Evolutionary conservation across 257 asterid species (phyloP).

Genomic region (Fraxinus cuspidata): DNA sequence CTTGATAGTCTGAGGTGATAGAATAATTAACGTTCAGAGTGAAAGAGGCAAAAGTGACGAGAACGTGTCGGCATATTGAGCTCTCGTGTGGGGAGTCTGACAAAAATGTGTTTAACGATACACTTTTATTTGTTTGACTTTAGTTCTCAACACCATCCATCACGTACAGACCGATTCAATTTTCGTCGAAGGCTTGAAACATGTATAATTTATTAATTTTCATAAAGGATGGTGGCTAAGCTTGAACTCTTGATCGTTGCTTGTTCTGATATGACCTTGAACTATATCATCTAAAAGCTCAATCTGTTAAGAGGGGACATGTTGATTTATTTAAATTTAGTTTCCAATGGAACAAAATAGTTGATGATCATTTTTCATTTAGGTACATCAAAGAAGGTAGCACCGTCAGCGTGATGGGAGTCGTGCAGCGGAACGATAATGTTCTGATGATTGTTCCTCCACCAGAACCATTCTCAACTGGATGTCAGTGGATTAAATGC

Average conservation of each 20-base stretch:
- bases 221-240: background rate
- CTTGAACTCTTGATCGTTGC: background rate
- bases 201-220: too few relatives aligned
- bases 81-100: too few relatives aligned
- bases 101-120: too few relatives aligned
- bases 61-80: too few relatives aligned
- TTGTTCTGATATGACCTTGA: background rate
- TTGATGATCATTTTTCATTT: conserved; percentile 9
- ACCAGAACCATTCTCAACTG: conserved; percentile 62
- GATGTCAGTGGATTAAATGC: conserved; percentile 69
- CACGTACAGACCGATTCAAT: background rate
- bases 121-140: too few relatives aligned
- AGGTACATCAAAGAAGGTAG: conserved; percentile 71
- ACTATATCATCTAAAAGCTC: background rate
- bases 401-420: conserved; percentile 73
- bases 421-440: conserved; percentile 62
- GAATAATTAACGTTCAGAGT: background rate
- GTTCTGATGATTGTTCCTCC: conserved; percentile 71
- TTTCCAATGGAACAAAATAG: background rate
- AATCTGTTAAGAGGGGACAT: background rate
- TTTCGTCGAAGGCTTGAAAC: background rate
- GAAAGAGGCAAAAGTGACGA: background rate
- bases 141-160: background rate
- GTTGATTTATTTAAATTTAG: background rate
- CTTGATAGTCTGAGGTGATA: background rate